These are phyloP conservation scores for Monosporozyma aquatica DNA, from an alignment of 805 yeast genomes.

Conservation along the genomic window DNA sequence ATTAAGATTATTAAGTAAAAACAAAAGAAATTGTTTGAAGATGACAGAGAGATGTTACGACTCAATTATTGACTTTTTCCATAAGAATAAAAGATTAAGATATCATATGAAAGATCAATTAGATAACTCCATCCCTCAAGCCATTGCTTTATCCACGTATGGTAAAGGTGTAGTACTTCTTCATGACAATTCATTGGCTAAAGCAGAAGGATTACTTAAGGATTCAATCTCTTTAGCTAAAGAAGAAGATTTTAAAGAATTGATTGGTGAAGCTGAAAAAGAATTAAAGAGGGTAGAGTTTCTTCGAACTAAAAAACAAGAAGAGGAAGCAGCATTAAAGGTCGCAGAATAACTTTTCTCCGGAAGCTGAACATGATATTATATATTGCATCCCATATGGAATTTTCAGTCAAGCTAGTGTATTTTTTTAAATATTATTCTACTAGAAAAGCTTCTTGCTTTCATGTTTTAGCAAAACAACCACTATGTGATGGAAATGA, in stretches of 20 bases:
- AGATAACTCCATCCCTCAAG: slow-evolving; percentile 44
- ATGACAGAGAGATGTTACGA: slow-evolving; percentile 36
- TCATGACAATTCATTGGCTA: slow-evolving; percentile 46
- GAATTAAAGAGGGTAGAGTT: slow-evolving; percentile 43
- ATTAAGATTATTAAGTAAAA: slow-evolving; percentile 19
- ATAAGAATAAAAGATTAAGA: slow-evolving; percentile 27
- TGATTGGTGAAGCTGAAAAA: slow-evolving; percentile 54
- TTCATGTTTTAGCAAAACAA: no score
- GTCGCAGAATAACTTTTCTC: no score
- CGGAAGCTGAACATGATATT: no score
- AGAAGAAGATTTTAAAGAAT: slow-evolving; percentile 53
- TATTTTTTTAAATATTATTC: no score
- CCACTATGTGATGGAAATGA: no score
- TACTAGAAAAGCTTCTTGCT: no score
- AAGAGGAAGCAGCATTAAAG: no score
- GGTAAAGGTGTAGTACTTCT: slow-evolving; percentile 74
- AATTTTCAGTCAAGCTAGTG: no score
- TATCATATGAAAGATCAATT: slow-evolving; percentile 30
- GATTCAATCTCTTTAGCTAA: slow-evolving; percentile 66
- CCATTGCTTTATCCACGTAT: slow-evolving; percentile 72
- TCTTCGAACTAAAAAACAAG: slow-evolving; percentile 6
- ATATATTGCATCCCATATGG: no score
- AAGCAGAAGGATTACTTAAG: slow-evolving; percentile 52
- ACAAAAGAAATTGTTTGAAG: slow-evolving; percentile 25
- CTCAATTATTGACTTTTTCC: slow-evolving; percentile 36